Evolutionary conservation across 768 basidiomycete genomes (phyloP).

Genomic region (Mycena kentingensis): DNA sequence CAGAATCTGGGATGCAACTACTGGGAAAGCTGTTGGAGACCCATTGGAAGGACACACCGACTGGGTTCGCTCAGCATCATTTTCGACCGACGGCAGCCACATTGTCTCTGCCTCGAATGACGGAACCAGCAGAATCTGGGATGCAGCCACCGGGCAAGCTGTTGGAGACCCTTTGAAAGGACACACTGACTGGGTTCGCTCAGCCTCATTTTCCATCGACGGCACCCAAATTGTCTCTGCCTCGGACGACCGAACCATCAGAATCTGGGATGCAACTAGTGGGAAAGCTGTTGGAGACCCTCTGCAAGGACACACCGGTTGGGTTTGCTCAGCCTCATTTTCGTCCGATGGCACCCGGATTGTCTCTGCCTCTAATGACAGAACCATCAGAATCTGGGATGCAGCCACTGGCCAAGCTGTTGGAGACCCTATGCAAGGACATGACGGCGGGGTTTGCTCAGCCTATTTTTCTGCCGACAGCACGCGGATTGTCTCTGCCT

Average conservation of each 20-base stretch:
- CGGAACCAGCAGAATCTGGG: no score
- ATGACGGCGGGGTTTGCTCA: conserved; percentile 18
- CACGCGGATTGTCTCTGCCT: conserved; percentile 18
- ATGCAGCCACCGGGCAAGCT: no score
- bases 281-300: conserved; percentile 8
- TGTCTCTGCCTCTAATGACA: neutral
- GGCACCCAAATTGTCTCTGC: conserved; percentile 22
- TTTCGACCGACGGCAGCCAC: conserved; percentile 4
- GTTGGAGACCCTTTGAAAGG: no score
- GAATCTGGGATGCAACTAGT: conserved; percentile 33
- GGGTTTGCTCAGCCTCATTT: neutral
- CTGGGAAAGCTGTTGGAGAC: neutral
- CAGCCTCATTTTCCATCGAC: conserved; percentile 2
- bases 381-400: conserved; percentile 8
- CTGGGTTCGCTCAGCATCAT: neutral
- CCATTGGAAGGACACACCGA: neutral
- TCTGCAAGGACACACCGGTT: neutral
- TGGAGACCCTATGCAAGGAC: conserved; percentile 17
- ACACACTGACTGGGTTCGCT: neutral
- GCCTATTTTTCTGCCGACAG: conserved; percentile 28
- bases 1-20: neutral
- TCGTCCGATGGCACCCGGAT: neutral
- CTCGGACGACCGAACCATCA: conserved; percentile 34
- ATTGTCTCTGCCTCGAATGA: no score
- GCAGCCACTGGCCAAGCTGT: conserved; percentile 25